These are phyloP conservation scores for Trametes hirsuta DNA, from an alignment of 1,284 basidiomycete genomes.

Conservation along the genomic window DNA sequence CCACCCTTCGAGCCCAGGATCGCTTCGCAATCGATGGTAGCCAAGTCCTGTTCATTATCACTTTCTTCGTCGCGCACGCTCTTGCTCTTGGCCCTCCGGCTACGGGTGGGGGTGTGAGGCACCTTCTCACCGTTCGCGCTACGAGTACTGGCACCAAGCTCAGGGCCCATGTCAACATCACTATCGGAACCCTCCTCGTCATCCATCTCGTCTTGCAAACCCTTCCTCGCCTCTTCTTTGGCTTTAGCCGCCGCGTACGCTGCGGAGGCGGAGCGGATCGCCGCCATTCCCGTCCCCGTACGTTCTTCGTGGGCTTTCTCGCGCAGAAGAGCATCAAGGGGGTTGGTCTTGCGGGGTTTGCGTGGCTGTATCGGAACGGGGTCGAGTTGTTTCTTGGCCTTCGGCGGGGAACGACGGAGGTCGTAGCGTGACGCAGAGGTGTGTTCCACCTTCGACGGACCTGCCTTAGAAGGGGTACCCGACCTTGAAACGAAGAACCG, in stretches of 20 bases:
- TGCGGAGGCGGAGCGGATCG: constrained; percentile 36
- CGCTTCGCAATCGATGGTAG: constrained; percentile 41
- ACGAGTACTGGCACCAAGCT: background rate
- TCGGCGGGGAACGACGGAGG: constrained; percentile 25
- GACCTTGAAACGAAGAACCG: background rate
- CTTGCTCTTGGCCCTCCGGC: background rate
- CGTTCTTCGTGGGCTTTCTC: constrained; percentile 33
- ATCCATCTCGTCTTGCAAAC: constrained; percentile 37
- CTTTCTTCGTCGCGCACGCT: background rate
- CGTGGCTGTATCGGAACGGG: constrained; percentile 7
- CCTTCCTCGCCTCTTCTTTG: constrained; percentile 7
- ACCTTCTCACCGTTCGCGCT: constrained; percentile 1
- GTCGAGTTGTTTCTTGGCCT: background rate
- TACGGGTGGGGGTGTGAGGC: background rate
- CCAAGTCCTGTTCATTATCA: constrained; percentile 33
- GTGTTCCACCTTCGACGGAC: background rate
- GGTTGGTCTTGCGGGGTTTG: constrained; percentile 44
- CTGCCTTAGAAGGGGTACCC: background rate
- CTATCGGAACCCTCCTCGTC: constrained; percentile 35
- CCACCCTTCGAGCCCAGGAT: constrained; percentile 47
- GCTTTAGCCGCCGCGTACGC: constrained; percentile 43
- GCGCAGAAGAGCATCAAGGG: constrained; percentile 47
- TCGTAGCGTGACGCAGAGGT: constrained; percentile 24
- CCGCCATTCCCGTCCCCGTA: constrained; percentile 27
- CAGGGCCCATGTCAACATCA: constrained; percentile 11